Conservation (phyloP, 2,329 filamentous ascomycete genomes). For the Corynespora cassiicola region DNA sequence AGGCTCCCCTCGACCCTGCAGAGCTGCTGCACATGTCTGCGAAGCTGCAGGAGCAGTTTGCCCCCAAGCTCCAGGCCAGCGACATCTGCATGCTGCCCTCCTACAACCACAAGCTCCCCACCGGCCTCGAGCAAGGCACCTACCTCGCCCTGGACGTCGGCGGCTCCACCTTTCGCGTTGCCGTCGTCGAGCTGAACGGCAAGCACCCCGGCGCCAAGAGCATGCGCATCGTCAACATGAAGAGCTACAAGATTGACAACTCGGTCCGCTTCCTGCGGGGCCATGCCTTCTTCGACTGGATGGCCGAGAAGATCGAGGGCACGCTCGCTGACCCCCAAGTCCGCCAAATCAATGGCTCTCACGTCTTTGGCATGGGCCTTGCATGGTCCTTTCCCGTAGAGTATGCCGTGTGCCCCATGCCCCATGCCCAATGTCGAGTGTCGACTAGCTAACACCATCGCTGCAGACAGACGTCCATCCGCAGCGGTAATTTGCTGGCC, state of each 20-base stretch:
- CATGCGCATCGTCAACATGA: constrained; percentile 63
- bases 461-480: constrained; percentile 62
- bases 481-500: constrained; percentile 62
- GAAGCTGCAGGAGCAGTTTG: constrained; percentile 59
- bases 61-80: constrained; percentile 60
- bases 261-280: constrained; percentile 62
- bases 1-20: constrained; percentile 49
- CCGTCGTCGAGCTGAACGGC: constrained; percentile 63
- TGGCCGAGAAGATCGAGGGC: constrained; percentile 65
- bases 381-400: constrained; percentile 73
- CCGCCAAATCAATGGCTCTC: constrained; percentile 43
- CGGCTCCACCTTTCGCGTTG: constrained; percentile 70
- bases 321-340: constrained; percentile 54
- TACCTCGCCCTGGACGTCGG: constrained; percentile 70
- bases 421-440: background rate
- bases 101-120: constrained; percentile 67
- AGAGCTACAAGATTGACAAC: constrained; percentile 63
- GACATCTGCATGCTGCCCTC: constrained; percentile 71
- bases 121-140: constrained; percentile 64
- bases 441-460: constrained; percentile 22
- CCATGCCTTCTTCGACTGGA: constrained; percentile 70
- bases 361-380: constrained; percentile 63
- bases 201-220: constrained; percentile 50
- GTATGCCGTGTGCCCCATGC: constrained; percentile 33
- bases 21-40: constrained; percentile 53